Evolutionary conservation across 2,329 filamentous ascomycete genomes (phyloP).

Genomic region (Hypoxylon sp.): DNA sequence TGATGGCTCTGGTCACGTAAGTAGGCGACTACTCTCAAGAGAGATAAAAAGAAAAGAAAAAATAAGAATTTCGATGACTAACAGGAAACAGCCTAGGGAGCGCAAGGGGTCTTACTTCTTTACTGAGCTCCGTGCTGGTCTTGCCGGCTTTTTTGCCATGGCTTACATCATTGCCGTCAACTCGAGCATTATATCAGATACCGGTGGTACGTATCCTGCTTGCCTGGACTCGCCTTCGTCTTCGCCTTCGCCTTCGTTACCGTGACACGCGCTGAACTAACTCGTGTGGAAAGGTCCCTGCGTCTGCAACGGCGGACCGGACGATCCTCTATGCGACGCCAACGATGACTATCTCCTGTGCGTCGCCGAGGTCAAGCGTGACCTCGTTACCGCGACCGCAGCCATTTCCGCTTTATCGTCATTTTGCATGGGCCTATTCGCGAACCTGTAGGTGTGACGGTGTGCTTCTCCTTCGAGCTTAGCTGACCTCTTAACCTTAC

Average conservation of each 20-base stretch:
- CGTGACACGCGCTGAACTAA: constrained; percentile 64
- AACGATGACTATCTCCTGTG: constrained; percentile 72
- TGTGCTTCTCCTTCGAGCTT: background rate
- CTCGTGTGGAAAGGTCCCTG: constrained; percentile 75
- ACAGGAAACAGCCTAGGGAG: constrained; percentile 64
- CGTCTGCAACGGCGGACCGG: constrained; percentile 65
- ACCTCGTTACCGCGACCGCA: constrained; percentile 84
- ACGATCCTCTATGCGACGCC: constrained; percentile 60
- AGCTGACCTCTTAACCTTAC: constrained; percentile 1
- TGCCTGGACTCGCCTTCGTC: too few species aligned
- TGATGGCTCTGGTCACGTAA: constrained; percentile 82
- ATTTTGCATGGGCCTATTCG: constrained; percentile 85
- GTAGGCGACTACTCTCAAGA: constrained; percentile 50
- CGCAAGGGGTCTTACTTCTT: constrained; percentile 80
- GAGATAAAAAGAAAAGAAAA: background rate
- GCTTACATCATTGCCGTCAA: constrained; percentile 58
- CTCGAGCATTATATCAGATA: constrained; percentile 43
- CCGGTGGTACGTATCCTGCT: constrained; percentile 36
- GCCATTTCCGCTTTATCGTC: constrained; percentile 80
- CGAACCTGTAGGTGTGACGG: constrained; percentile 68
- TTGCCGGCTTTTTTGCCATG: constrained; percentile 77
- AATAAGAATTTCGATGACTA: constrained; percentile 9
- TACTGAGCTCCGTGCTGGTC: constrained; percentile 82
- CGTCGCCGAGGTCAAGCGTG: constrained; percentile 70
- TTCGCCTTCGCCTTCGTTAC: constrained; percentile 75